Evolutionary conservation across 2,329 filamentous ascomycete genomes (phyloP).

Genomic region (Colletotrichum sp.): DNA sequence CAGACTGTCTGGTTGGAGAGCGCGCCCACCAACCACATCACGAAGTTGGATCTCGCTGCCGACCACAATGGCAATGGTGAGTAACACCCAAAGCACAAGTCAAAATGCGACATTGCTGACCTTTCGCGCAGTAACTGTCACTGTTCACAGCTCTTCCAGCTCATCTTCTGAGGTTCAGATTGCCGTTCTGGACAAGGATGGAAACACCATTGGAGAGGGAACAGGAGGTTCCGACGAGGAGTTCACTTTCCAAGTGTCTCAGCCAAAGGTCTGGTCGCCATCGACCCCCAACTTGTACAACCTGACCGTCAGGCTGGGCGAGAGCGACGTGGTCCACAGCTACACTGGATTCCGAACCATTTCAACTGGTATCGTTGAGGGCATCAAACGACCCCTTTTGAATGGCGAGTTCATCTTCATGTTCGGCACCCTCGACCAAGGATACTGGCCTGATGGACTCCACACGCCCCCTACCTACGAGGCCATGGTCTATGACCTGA

Average conservation of each 20-base stretch:
- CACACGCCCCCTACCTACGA: slow-evolving; percentile 69
- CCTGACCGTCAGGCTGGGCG: slow-evolving; percentile 55
- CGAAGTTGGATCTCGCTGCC: slow-evolving; percentile 63
- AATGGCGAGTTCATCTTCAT: slow-evolving; percentile 74
- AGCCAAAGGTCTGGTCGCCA: slow-evolving; percentile 69
- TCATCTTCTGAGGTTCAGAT: slow-evolving; percentile 39
- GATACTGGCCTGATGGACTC: slow-evolving; percentile 74
- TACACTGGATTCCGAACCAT: slow-evolving; percentile 75
- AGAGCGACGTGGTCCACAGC: slow-evolving; percentile 59
- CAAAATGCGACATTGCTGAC: not conserved
- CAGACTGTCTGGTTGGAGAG: slow-evolving; percentile 74
- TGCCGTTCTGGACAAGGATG: slow-evolving; percentile 37
- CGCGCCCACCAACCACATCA: slow-evolving; percentile 62
- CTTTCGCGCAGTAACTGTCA: slow-evolving; percentile 53
- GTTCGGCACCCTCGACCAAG: slow-evolving; percentile 73
- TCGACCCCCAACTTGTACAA: slow-evolving; percentile 68
- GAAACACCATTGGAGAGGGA: slow-evolving; percentile 46
- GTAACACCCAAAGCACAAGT: slow-evolving; percentile 19
- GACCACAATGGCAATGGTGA: slow-evolving; percentile 57
- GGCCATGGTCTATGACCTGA: slow-evolving; percentile 70
- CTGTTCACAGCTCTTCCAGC: slow-evolving; percentile 51
- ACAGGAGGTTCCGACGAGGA: slow-evolving; percentile 50
- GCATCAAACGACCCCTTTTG: slow-evolving; percentile 64
- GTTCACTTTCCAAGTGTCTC: slow-evolving; percentile 60
- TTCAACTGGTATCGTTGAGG: slow-evolving; percentile 58